Evolutionary conservation across 495 filamentous ascomycete genomes (phyloP), one percentile per base, ranked within the genome.

Genomic region (Coniosporium apollinis): DNA sequence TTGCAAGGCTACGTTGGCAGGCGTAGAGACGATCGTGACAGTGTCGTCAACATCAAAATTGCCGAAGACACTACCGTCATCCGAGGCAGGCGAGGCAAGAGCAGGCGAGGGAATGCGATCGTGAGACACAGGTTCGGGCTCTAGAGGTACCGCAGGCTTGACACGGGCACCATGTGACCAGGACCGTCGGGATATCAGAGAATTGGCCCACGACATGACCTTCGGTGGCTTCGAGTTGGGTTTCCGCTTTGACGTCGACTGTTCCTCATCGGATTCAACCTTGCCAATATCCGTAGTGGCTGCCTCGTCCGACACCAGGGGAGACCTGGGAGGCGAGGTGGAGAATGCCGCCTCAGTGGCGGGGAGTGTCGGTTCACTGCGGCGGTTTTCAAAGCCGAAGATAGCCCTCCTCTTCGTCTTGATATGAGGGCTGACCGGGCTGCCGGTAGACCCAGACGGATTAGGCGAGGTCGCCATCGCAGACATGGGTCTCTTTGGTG

Each of bases 181-280:
- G n/a, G n/a, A n/a, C n/a, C n/a, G n/a, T n/a, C 77, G 66, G 14
- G 76, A 72, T 22, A 89, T 52, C 40, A 89, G 76, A 14, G 78
- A 71, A 18, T 76, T 79, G 22, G 81, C 80, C 80, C 82, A 87
- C 1, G 72, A 70, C 42, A 76, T 81, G 36, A 85, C 79, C 54
- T 82, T 50, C 82, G 81, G 44, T 79, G 70, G 49, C 74, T 77
- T 54, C 81, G 80, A 28, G 59, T 64, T 10, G 57, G 48, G 50
- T 80, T 84, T 13, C 24, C 24, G 24, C 24, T 26, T 13, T 26
- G 9, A 2, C 2, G 24, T 9, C 9, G 24, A 13, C 1, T 13
- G 2, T 26, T 26, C 9, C 24, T 2, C 24, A 26, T 26, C 24
- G 24, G 9, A 26, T 26, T 26, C 9, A 13, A 8, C 1, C 8